These are phyloP conservation scores for Eucalyptus pauciflora DNA, from an alignment of 345 rosid species.

Conservation along the genomic window DNA sequence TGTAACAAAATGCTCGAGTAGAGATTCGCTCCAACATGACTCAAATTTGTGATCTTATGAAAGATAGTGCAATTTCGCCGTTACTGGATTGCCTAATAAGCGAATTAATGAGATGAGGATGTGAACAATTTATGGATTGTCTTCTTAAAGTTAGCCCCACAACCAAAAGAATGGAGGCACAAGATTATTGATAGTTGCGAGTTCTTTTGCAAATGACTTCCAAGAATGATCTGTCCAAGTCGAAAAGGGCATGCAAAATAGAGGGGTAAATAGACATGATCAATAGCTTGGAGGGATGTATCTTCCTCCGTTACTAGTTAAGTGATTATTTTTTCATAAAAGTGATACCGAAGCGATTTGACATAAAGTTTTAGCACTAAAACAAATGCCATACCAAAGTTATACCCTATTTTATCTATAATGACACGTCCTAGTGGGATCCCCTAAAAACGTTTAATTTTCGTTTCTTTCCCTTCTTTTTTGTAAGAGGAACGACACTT, in stretches of 20 bases:
- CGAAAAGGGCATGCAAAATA: not conserved
- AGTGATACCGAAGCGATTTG: not conserved
- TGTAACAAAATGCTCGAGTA: not conserved
- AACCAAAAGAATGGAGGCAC: not conserved
- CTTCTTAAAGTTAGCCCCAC: not conserved
- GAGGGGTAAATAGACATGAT: not conserved
- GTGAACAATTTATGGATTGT: not conserved
- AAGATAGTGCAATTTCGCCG: rapidly evolving
- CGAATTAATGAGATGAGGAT: not conserved
- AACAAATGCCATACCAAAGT: not conserved
- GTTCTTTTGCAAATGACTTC: not conserved
- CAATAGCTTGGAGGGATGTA: not conserved
- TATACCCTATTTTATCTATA: not conserved
- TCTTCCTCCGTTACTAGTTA: not conserved
- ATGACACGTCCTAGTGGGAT: too few relatives aligned
- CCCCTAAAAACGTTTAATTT: not conserved
- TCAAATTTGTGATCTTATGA: not conserved
- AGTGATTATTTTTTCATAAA: not conserved
- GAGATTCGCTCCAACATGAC: not conserved
- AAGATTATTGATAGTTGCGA: not conserved
- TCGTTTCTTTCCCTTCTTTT: not conserved
- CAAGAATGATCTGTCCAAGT: not conserved
- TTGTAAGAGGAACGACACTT: not conserved
- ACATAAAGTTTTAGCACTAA: not conserved
- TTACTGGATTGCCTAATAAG: not conserved